Evolutionary conservation across 192 early-diverging fungal genomes (phyloP), one percentile per base, ranked within the genome.

Genomic region (Coemansia sp.): DNA sequence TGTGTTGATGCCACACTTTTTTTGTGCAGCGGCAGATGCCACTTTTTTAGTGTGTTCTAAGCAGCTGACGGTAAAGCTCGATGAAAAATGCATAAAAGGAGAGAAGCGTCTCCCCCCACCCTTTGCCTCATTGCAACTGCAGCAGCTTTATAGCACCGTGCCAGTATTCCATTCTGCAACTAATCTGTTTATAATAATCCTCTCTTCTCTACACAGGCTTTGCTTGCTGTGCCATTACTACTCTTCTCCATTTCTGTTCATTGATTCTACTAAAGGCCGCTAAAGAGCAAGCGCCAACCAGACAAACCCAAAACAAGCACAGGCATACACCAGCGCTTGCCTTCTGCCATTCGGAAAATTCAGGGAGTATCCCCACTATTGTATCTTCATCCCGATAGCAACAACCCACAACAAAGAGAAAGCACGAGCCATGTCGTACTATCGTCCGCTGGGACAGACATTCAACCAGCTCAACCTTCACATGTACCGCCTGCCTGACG

Each of bases 401-500:
- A 32, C 32, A 32, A 32, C 2, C 32, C 2, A 4, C 32, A 32
- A 32, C 32, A 32, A 32, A 32, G 32, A 32, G 32, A 32, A 32
- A 32, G 32, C 32, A 32, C 32, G 32, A 60, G 64, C 38, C 13
- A 79, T 83, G 81, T 74, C 79, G 49, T 82, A 82, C 59, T 44
- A 70, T 16, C 64, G 79, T 43, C 79, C 79, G 37, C 69, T 82
- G 48, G 79, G 79, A 48, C 79, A 82, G n/a, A 82, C 79, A 40
- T 82, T 82, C 62, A 82, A 82, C 65, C 79, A 82, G 65, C 74
- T 82, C 59, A 82, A 82, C 59, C 71, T 82, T 12, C 57, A 74
- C 68, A 82, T 82, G 79, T 82, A 82, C 75, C 70, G 79, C 43
- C 71, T 82, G 50, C 79, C 79, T 7, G 79, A 82, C 62, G 66